These are phyloP conservation scores for Ophiostoma perfectum DNA, from an alignment of 2,329 filamentous ascomycete species.

Conservation along the genomic window DNA sequence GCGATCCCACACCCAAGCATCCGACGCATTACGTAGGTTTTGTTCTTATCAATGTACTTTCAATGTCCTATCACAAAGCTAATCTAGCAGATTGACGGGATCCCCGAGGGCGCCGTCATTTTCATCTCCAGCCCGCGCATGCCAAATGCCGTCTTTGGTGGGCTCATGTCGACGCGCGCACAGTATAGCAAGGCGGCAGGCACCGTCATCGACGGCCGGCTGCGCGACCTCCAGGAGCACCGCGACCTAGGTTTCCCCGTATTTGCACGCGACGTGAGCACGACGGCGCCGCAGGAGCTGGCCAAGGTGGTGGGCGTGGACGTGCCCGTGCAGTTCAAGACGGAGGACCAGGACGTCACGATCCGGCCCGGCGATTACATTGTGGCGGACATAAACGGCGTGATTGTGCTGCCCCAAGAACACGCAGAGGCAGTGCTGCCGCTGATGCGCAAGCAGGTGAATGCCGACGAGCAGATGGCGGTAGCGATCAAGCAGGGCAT, in stretches of 20 bases:
- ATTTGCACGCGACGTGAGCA: slow-evolving; percentile 42
- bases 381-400: slow-evolving; percentile 43
- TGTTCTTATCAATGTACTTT: too few relatives aligned
- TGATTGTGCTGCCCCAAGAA: slow-evolving; percentile 39
- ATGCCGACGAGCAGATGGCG: slow-evolving; percentile 41
- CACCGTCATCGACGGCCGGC: slow-evolving; percentile 47
- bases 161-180: slow-evolving; percentile 48
- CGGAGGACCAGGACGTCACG: slow-evolving; percentile 36
- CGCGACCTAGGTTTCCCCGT: slow-evolving; percentile 44
- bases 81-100: slow-evolving; percentile 38
- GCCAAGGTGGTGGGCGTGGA: slow-evolving; percentile 41
- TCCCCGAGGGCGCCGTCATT: slow-evolving; percentile 43
- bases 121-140: slow-evolving; percentile 47
- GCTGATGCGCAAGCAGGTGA: slow-evolving; percentile 39
- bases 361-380: slow-evolving; percentile 43
- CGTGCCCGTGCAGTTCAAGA: slow-evolving; percentile 38
- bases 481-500: slow-evolving; percentile 39
- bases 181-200: slow-evolving; percentile 42
- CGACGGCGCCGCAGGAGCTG: slow-evolving; percentile 39
- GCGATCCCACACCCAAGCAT: slow-evolving; percentile 43
- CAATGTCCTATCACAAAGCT: too few relatives aligned
- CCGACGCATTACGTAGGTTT: slow-evolving; percentile 38
- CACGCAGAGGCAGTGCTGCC: slow-evolving; percentile 38
- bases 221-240: slow-evolving; percentile 51
- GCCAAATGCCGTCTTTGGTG: slow-evolving; percentile 50